A percentile compares a stretch with the other conserved stretches of the same genome.
phyloP scores from a whole-genome alignment of 139 green algal genomes.

The Chlamydomonas sp. region DNA sequence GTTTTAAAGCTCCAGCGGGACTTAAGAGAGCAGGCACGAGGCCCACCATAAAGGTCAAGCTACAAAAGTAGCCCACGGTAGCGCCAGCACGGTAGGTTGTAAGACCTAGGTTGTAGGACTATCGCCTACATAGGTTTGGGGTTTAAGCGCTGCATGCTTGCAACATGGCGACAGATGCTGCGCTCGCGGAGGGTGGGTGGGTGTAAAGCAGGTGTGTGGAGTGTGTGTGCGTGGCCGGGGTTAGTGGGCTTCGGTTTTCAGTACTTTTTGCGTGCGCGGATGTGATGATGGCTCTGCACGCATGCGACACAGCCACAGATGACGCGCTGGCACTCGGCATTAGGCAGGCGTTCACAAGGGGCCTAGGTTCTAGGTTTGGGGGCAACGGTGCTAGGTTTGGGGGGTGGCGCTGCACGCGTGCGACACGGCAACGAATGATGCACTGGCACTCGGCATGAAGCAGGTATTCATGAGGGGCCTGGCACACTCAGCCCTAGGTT shows the following conservation, averaged over 20 bases:
- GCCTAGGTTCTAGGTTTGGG: too few species aligned
- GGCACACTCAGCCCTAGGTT: background rate
- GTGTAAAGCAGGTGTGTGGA: background rate
- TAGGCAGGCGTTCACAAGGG: slow-evolving; percentile 25
- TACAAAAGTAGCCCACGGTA: too few species aligned
- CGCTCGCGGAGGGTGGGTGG: too few species aligned
- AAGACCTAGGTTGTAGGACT: too few species aligned
- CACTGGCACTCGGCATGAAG: slow-evolving; percentile 36
- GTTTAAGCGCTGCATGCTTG: background rate
- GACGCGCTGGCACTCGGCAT: slow-evolving; percentile 49
- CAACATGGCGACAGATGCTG: too few species aligned
- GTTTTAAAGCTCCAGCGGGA: too few species aligned
- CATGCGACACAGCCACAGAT: slow-evolving; percentile 64
- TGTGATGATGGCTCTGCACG: slow-evolving; percentile 56
- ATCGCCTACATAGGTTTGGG: background rate
- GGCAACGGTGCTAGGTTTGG: too few species aligned
- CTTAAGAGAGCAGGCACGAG: too few species aligned
- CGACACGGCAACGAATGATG: slow-evolving; percentile 60
- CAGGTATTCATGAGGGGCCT: slow-evolving; percentile 1
- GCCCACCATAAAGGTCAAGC: too few species aligned
- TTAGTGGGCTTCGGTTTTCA: background rate
- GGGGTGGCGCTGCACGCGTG: slow-evolving; percentile 62
- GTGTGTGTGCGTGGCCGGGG: background rate
- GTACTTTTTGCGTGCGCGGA: slow-evolving; percentile 22
- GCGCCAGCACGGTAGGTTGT: too few species aligned